Conservation (phyloP, 305 asterid species). For the Rubia tinctorum region DNA sequence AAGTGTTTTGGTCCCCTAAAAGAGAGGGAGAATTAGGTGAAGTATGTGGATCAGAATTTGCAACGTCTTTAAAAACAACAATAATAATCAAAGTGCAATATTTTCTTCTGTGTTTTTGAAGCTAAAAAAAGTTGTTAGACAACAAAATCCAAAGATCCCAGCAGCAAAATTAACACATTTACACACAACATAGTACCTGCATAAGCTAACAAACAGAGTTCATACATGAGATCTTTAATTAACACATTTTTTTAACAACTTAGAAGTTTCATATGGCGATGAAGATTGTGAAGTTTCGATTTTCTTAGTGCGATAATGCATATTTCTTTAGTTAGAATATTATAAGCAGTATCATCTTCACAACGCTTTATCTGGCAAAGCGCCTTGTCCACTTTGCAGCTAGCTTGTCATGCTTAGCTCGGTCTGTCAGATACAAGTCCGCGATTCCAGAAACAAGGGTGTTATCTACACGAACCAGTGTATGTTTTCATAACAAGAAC, state of each 20-base stretch:
- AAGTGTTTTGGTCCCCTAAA: background rate
- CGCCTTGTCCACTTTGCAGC: conserved; percentile 80
- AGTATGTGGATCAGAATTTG: background rate
- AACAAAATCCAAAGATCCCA: background rate
- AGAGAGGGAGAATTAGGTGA: background rate
- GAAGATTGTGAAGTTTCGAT: background rate
- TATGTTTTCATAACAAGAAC: background rate
- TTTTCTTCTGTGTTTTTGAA: background rate
- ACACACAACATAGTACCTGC: background rate
- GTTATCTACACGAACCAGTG: conserved; percentile 47
- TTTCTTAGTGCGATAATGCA: background rate
- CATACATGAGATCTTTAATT: no score
- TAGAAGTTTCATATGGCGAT: background rate
- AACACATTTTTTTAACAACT: background rate
- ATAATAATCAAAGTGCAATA: no score
- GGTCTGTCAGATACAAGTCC: conserved; percentile 58
- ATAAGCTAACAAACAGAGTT: no score
- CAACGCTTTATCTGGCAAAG: conserved; percentile 49
- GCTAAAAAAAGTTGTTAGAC: background rate
- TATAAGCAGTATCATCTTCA: background rate
- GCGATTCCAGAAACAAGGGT: conserved; percentile 79
- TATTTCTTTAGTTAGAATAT: background rate
- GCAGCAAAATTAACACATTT: background rate
- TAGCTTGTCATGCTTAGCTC: conserved; percentile 61
- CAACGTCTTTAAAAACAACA: no score